These are phyloP conservation scores for Lichtheimia ramosa DNA, from an alignment of 371 early-diverging fungal species.

Conservation along the genomic window DNA sequence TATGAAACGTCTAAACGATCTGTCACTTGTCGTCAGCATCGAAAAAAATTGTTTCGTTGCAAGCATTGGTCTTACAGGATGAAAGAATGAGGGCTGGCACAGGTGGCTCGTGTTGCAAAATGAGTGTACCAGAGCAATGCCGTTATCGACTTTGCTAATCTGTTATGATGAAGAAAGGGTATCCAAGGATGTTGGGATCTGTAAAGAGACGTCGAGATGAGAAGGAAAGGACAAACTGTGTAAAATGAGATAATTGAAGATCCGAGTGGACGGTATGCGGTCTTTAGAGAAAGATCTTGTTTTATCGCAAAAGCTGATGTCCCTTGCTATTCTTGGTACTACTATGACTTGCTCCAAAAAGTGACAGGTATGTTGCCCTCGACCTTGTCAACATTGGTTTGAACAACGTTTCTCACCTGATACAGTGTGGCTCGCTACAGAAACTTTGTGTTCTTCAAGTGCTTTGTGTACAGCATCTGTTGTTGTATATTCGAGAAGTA, in stretches of 20 bases:
- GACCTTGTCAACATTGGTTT: no score
- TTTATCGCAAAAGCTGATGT: not conserved
- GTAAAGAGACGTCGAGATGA: not conserved
- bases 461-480: constrained; percentile 25
- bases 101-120: not conserved
- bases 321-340: constrained; percentile 4
- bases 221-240: not conserved
- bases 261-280: not conserved
- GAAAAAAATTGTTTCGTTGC: no score
- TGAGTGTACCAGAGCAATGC: not conserved
- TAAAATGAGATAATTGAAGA: constrained; percentile 2
- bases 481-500: constrained; percentile 28
- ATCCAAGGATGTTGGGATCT: not conserved
- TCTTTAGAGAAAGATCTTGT: no score
- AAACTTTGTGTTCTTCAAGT: constrained; percentile 27
- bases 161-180: not conserved
- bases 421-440: constrained; percentile 18
- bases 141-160: not conserved
- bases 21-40: no score
- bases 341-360: constrained; percentile 4
- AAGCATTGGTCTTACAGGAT: no score
- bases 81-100: no score
- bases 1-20: not conserved
- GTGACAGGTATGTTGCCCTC: no score
- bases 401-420: constrained; percentile 28